Conservation (phyloP, 139 green algal genomes). For the Coelastrella sp. region DNA sequence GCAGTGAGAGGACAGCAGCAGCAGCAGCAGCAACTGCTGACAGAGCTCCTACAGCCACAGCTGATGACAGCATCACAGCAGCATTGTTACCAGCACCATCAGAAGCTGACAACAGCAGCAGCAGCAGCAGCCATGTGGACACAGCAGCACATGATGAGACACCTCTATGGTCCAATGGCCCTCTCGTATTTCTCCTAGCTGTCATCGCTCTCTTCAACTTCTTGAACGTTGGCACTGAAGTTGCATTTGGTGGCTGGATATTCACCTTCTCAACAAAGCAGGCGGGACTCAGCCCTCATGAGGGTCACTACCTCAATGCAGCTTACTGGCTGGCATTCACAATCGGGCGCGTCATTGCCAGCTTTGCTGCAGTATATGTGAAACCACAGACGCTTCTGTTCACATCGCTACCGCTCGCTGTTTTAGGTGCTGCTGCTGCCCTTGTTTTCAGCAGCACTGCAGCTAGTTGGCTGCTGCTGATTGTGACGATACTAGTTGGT, state of each 20-base stretch:
- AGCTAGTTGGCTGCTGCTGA: not conserved
- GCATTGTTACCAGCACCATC: not conserved
- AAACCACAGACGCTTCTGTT: constrained; percentile 9
- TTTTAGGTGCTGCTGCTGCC: constrained; percentile 8
- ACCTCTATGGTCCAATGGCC: not conserved
- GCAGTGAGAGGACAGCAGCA: constrained; percentile 21
- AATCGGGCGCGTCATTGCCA: constrained; percentile 26
- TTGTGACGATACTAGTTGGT: constrained; percentile 8
- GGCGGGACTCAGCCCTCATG: not conserved
- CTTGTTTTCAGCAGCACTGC: not conserved
- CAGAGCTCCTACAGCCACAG: not conserved
- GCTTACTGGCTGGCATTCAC: constrained; percentile 49
- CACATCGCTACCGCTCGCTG: constrained; percentile 15
- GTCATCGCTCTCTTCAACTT: constrained; percentile 29
- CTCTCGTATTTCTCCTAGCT: not conserved
- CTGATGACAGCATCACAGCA: not conserved
- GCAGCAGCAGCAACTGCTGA: not conserved
- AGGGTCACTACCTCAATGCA: constrained; percentile 36
- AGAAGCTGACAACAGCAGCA: not conserved
- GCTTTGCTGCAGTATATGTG: constrained; percentile 15
- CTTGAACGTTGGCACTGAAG: constrained; percentile 26
- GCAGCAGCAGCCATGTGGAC: not conserved
- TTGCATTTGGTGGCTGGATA: constrained; percentile 41
- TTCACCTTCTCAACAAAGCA: constrained; percentile 27
- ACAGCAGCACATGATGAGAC: not conserved